phyloP scores from a whole-genome alignment of 176 grass and related monocot species.

The Neostapfia colusana region DNA sequence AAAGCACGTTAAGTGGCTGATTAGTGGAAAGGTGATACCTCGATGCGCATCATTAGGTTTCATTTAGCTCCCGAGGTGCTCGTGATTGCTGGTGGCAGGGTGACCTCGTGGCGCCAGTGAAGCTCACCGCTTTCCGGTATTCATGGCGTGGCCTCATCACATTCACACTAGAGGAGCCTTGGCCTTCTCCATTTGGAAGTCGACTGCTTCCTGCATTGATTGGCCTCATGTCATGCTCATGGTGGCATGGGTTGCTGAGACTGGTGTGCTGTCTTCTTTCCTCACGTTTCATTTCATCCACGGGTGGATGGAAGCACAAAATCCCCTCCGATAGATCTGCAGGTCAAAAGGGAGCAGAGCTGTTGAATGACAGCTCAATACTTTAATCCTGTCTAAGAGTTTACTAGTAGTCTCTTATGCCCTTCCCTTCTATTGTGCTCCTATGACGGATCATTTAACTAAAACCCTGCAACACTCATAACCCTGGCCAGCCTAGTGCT shows the following conservation, averaged over 20 bases:
- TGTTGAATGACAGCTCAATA: slow-evolving; percentile 34
- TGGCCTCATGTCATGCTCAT: slow-evolving; percentile 31
- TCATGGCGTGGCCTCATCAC: slow-evolving; percentile 29
- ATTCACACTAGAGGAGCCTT: slow-evolving; percentile 13
- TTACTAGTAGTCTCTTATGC: too few species aligned
- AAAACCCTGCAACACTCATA: slow-evolving; percentile 48
- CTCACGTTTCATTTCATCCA: slow-evolving; percentile 5
- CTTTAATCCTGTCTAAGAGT: background rate
- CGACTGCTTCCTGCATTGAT: slow-evolving; percentile 48
- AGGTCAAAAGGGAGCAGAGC: slow-evolving; percentile 42
- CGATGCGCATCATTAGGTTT: slow-evolving; percentile 5
- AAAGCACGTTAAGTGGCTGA: slow-evolving; percentile 25
- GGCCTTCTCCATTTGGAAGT: slow-evolving; percentile 35
- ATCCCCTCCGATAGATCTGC: slow-evolving; percentile 51
- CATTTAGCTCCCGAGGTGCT: slow-evolving; percentile 38
- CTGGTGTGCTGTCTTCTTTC: background rate
- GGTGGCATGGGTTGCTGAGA: slow-evolving; percentile 24
- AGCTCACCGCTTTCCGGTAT: background rate
- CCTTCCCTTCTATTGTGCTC: slow-evolving; percentile 3
- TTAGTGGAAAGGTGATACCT: slow-evolving; percentile 31
- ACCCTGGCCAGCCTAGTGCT: slow-evolving; percentile 43
- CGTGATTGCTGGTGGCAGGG: slow-evolving; percentile 43
- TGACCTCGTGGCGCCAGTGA: background rate
- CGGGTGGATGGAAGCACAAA: slow-evolving; percentile 31
- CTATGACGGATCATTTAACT: slow-evolving; percentile 48